Evolutionary conservation across 129 eudicot species (phyloP).

Genomic region (Deinandra increscens): DNA sequence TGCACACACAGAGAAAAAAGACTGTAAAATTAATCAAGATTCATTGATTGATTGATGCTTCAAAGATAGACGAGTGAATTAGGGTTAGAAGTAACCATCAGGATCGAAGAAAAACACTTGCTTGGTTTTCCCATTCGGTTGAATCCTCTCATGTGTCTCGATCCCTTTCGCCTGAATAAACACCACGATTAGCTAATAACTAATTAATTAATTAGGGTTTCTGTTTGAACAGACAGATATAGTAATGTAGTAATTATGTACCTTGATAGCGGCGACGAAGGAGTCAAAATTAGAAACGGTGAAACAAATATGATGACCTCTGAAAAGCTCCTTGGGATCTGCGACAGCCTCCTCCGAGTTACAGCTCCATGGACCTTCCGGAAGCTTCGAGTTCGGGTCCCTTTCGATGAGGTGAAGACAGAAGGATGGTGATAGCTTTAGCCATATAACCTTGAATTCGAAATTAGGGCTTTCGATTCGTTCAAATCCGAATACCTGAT

Average conservation of each 20-base stretch:
- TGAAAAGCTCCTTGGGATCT: constrained; percentile 61
- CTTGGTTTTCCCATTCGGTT: constrained; percentile 81
- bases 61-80: no score
- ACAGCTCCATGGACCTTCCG: constrained; percentile 91
- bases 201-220: no score
- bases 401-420: constrained; percentile 82
- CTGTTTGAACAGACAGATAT: no score
- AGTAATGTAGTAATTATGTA: constrained; percentile 10
- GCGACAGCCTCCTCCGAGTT: constrained; percentile 44
- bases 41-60: no score
- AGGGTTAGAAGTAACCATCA: constrained; percentile 57
- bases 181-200: no score
- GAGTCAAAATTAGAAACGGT: constrained; percentile 74
- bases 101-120: constrained; percentile 97
- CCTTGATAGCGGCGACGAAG: constrained; percentile 71
- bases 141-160: constrained; percentile 61
- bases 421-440: constrained; percentile 57
- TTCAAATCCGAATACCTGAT: constrained; percentile 89
- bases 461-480: constrained; percentile 71
- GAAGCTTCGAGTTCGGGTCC: constrained; percentile 64
- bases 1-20: constrained; percentile 45
- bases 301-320: constrained; percentile 85
- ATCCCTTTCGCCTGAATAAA: constrained; percentile 91
- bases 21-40: no score
- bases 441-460: constrained; percentile 79